Evolutionary conservation across 2,329 filamentous ascomycete species (phyloP).

Genomic region (Blumeria hordei): DNA sequence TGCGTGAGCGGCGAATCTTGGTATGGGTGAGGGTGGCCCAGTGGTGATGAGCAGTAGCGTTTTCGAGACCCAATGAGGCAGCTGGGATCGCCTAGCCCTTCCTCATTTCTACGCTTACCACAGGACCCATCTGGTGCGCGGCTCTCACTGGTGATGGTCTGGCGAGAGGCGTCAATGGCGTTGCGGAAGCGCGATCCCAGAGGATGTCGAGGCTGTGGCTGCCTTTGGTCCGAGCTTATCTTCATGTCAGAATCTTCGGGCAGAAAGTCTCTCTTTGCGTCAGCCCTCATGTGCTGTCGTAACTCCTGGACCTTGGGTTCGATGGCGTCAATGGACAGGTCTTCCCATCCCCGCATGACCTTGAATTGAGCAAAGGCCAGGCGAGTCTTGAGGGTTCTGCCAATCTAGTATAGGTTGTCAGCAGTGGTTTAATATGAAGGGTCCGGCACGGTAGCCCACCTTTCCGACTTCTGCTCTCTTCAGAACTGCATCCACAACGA

Average conservation of each 20-base stretch:
- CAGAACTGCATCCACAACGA: slow-evolving; percentile 42
- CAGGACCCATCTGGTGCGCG: too few relatives aligned
- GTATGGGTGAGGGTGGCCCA: slow-evolving; percentile 19
- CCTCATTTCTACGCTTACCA: too few relatives aligned
- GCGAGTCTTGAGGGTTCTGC: slow-evolving; percentile 73
- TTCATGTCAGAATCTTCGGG: too few relatives aligned
- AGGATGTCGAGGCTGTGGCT: slow-evolving; percentile 36
- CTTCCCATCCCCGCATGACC: slow-evolving; percentile 85
- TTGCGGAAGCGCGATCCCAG: slow-evolving; percentile 37
- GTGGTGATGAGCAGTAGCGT: slow-evolving; percentile 43
- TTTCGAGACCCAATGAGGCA: slow-evolving; percentile 23
- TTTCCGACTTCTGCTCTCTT: slow-evolving; percentile 54
- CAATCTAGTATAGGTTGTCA: slow-evolving; percentile 38
- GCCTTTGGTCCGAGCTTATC: slow-evolving; percentile 29
- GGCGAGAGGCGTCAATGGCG: too few relatives aligned
- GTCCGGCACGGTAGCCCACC: slow-evolving; percentile 20
- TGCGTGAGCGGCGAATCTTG: too few relatives aligned
- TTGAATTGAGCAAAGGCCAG: slow-evolving; percentile 93
- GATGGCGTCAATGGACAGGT: slow-evolving; percentile 63
- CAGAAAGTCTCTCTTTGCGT: too few relatives aligned
- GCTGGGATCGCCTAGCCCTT: too few relatives aligned
- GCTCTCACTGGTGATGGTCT: too few relatives aligned
- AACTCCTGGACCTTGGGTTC: slow-evolving; percentile 60
- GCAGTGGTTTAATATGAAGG: background rate
- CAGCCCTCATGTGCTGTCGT: too few relatives aligned